Conservation (phyloP, 495 filamentous ascomycete species). For the Talaromyces liani region DNA sequence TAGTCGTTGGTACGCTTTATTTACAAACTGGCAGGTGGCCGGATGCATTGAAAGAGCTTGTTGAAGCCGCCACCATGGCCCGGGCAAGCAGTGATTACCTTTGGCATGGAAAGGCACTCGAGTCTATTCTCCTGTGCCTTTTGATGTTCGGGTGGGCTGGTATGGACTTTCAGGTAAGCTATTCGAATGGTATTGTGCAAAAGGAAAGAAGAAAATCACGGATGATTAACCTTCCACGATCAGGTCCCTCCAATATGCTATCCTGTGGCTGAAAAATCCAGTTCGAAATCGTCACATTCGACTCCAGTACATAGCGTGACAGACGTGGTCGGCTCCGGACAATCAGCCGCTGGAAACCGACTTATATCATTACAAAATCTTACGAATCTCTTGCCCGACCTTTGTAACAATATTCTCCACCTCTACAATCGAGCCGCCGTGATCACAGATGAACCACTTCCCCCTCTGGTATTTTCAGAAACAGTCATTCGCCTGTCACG, state of each 20-base stretch:
- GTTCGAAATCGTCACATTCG: constrained; percentile 30
- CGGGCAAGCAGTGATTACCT: constrained; percentile 81
- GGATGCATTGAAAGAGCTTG: constrained; percentile 80
- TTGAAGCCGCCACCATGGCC: constrained; percentile 69
- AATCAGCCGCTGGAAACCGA: constrained; percentile 37
- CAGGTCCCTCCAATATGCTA: constrained; percentile 59
- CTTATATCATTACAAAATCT: constrained; percentile 56
- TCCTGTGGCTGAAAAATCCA: constrained; percentile 47
- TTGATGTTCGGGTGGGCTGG: constrained; percentile 80
- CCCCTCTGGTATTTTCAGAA: constrained; percentile 74
- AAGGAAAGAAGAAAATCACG: neutral
- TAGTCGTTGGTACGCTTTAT: constrained; percentile 80
- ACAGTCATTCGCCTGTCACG: constrained; percentile 72
- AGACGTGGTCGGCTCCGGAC: constrained; percentile 34
- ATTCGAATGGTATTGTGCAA: constrained; percentile 11
- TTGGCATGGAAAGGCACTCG: constrained; percentile 94
- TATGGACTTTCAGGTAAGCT: constrained; percentile 70
- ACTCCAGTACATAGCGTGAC: constrained; percentile 26
- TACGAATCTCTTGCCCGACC: constrained; percentile 56
- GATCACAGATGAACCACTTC: constrained; percentile 73
- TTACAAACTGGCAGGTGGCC: constrained; percentile 82
- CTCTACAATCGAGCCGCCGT: constrained; percentile 69
- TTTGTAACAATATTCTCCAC: constrained; percentile 75
- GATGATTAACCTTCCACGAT: neutral
- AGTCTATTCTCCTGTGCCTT: constrained; percentile 74